Evolutionary conservation across 129 eudicot genomes (phyloP).

Genomic region (Chrysanthemum seticuspe): DNA sequence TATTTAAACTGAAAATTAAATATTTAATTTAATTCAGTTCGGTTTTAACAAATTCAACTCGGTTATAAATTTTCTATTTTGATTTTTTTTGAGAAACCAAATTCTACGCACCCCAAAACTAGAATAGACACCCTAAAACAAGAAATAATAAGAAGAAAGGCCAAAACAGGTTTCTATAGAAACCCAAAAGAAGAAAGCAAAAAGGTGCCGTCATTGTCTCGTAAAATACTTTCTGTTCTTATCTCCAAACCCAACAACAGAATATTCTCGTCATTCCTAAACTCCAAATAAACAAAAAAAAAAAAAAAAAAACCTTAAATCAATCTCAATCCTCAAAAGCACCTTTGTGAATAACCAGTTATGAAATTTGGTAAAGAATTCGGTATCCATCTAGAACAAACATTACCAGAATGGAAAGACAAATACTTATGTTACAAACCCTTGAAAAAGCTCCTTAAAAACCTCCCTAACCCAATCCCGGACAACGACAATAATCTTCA

Average conservation of each 20-base stretch:
- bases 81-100: too few relatives aligned
- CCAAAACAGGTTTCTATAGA: too few relatives aligned
- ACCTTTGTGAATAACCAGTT: not conserved
- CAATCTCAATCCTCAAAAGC: too few relatives aligned
- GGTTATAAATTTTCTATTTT: too few relatives aligned
- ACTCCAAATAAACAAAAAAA: too few relatives aligned
- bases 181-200: not conserved
- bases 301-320: too few relatives aligned
- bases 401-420: constrained; percentile 97
- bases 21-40: too few relatives aligned
- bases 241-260: constrained; percentile 13
- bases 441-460: constrained; percentile 78
- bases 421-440: constrained; percentile 83
- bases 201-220: not conserved
- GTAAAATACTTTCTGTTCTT: not conserved
- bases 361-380: constrained; percentile 96
- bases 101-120: too few relatives aligned
- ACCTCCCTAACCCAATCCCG: constrained; percentile 42
- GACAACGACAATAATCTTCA: constrained; percentile 51
- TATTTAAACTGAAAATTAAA: too few relatives aligned
- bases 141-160: too few relatives aligned
- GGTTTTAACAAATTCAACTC: too few relatives aligned
- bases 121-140: too few relatives aligned
- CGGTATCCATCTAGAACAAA: constrained; percentile 75
- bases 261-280: not conserved